Base-by-base conservation (phyloP, 2,329 filamentous ascomycete species). In the Knufia fluminis region DNA sequence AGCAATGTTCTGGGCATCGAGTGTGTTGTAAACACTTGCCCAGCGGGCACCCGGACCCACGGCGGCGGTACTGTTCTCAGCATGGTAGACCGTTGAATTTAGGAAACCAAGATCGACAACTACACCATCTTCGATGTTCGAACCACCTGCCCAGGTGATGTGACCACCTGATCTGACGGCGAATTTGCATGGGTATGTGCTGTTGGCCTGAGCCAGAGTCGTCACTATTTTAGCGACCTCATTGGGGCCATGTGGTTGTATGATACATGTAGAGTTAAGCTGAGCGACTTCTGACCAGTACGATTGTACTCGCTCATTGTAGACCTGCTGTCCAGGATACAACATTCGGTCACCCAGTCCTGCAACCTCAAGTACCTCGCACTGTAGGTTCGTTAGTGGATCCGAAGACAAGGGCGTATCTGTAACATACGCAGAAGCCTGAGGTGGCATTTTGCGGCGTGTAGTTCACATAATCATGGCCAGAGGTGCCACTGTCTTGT, bases 81-180 rank as follows among this genome's bases (percentile, higher is more conserved):
- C 17, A 17, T 52, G 61, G 4, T 68, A 44, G 6, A 53, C 50
- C 7, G 66, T 55, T 2, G 52, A 45, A 28, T 64, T 61, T 48
- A 69, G 53, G 10, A 57, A 53, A 4, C 54, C 55, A 35, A 68
- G 57, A 51, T 61, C 61, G 39, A 69, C 63, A 10, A 59, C 64
- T 33, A 69, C 58, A 4, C 66, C 67, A 1, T 64, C 69, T 12
- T 69, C 61, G 42, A 75, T 71, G 55, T 71, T 80, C 1, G 76
- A 69, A 33, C 71, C 73, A 53, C 72, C 72, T 16, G 73, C 67
- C 57, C 78, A 78, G 3, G 76, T 72, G 49, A 73, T 75, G 61
- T 81, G 77, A 1, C 78, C 78, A 24, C 77, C 78, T 4, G 74
- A 74, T 55, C 77, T 75, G 55, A 78, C 63, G 3, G 77, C 76